Base-by-base conservation (phyloP, 352 stramenopile species). In the Phytophthora foliorum region DNA sequence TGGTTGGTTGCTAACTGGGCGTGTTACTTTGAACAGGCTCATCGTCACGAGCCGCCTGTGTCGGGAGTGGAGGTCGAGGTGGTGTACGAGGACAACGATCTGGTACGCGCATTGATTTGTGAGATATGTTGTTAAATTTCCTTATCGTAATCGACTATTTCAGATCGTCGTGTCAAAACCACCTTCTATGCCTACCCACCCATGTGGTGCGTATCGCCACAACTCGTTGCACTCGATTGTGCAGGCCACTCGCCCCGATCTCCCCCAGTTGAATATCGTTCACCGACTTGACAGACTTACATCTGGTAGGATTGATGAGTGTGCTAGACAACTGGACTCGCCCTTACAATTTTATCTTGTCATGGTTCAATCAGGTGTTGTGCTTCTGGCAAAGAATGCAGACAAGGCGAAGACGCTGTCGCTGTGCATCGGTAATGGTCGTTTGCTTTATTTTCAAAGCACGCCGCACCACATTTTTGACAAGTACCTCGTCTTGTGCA, bases 201-300 rank as follows among this genome's bases (percentile, higher is more conserved):
- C 97, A 32, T 98, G 93, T 68, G 97, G 97, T 48, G 90, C 93
- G 14, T 99, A 98, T 73, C 90, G 97, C 36, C 88, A 97, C 68
- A 99, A 99, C 75, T 97, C 95, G 25, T 81, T 99, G 54, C 82
- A 94, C 58, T 90, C 57, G 32, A 97, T 97, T 48, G 24, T 97
- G 22, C 77, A 89, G 56, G 74, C 83, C 52, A 84, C 70, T 55
- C 86, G 94, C 10, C 82, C 86, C 1, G 81, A 97, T 57, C 72
- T 97, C 38, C 69, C 74, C 8, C 61, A 84, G 56, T 77, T 98
- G 19, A 82, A 95, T 64, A 92, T 98, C 46, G 93, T 99, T 48
- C 96, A 99, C 81, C 96, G 97, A 17, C 82, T 99, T 14, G 97
- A 99, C 84, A 86, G 96, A 14, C 85, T 99, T 32, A 99, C 97